phyloP scores from a whole-genome alignment of 495 filamentous ascomycete genomes.

The Daldinia bambusicola region DNA sequence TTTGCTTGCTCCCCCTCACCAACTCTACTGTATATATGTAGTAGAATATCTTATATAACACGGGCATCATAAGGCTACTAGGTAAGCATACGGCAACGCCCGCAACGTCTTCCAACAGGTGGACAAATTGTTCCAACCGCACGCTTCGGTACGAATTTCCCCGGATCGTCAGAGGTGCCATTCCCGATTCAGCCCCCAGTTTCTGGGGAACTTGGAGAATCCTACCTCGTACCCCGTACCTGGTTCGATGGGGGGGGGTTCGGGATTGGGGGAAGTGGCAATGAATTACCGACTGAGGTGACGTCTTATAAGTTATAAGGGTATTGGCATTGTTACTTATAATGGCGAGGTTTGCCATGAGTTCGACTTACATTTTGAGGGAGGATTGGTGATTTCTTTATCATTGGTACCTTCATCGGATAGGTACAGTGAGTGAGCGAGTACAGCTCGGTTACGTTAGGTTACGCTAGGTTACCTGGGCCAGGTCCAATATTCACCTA shows the following conservation, averaged over 20 bases:
- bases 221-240: conserved; percentile 43
- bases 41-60: conserved; percentile 3
- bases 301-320: conserved; percentile 10
- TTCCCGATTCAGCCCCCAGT: conserved; percentile 22
- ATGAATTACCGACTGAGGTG: conserved; percentile 8
- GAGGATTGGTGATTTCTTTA: not conserved
- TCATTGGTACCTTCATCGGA: too few species aligned
- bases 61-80: not conserved
- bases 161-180: conserved; percentile 39
- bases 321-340: conserved; percentile 14
- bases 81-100: not conserved
- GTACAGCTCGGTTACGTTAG: too few species aligned
- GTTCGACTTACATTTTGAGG: not conserved
- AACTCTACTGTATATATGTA: too few species aligned
- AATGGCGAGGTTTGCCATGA: conserved; percentile 12
- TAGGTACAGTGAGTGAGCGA: too few species aligned
- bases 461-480: too few species aligned
- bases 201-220: conserved; percentile 23
- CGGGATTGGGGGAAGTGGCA: not conserved
- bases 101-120: conserved; percentile 36
- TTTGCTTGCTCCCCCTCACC: too few species aligned
- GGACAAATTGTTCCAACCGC: conserved; percentile 25
- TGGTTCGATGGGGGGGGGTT: conserved; percentile 15
- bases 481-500: conserved; percentile 3
- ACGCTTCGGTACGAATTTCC: conserved; percentile 42